These are phyloP conservation scores for Russula virescens DNA, from an alignment of 768 basidiomycete genomes.

Conservation along the genomic window DNA sequence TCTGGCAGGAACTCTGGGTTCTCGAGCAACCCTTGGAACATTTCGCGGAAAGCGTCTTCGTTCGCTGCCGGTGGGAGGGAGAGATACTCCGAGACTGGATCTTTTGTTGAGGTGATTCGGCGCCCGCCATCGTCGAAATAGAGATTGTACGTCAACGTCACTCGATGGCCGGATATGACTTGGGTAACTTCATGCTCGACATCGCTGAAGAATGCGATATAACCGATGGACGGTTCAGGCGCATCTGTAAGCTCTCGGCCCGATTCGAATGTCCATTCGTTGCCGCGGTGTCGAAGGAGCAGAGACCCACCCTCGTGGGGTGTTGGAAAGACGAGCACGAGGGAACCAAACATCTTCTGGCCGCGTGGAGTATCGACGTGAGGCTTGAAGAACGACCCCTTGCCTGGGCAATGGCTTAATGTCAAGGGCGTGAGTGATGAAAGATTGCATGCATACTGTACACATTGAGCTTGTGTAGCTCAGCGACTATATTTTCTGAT, in stretches of 20 bases:
- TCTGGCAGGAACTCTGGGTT: slow-evolving; percentile 32
- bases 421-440: too few species aligned
- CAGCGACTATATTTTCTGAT: neutral
- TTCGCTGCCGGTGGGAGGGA: neutral
- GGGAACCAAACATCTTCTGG: neutral
- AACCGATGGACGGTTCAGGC: slow-evolving; percentile 29
- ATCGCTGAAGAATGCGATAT: slow-evolving; percentile 41
- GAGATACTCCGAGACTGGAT: neutral
- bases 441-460: neutral
- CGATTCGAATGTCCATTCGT: slow-evolving; percentile 38
- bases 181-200: slow-evolving; percentile 42
- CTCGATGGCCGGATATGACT: slow-evolving; percentile 38
- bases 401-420: neutral
- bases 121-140: slow-evolving; percentile 23
- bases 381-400: neutral
- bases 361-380: neutral
- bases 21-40: neutral
- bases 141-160: slow-evolving; percentile 45
- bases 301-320: slow-evolving; percentile 41
- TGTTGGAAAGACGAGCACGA: slow-evolving; percentile 24
- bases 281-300: slow-evolving; percentile 32
- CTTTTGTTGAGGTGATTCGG: neutral
- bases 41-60: neutral
- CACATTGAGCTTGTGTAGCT: neutral
- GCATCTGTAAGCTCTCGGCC: slow-evolving; percentile 25